Conservation (phyloP, 768 basidiomycete species). For the Asterophora parasitica region DNA sequence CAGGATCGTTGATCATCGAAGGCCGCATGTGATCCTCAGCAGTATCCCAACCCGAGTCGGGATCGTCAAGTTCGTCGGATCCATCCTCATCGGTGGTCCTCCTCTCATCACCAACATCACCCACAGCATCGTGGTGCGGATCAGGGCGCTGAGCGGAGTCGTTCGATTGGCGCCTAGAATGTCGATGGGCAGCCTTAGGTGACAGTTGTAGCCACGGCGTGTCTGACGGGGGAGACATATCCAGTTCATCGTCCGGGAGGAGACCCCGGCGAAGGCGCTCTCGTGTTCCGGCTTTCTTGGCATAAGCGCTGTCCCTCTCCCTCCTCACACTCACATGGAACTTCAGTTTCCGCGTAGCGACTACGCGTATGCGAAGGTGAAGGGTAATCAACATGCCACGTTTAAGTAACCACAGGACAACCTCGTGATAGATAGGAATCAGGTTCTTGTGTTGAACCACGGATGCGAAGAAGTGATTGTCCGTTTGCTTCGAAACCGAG, state of each 20-base stretch:
- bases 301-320: slow-evolving; percentile 34
- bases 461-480: slow-evolving; percentile 76
- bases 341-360: slow-evolving; percentile 77
- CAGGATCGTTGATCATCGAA: slow-evolving; percentile 80
- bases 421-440: slow-evolving; percentile 69
- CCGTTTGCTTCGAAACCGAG: slow-evolving; percentile 54
- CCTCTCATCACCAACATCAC: slow-evolving; percentile 26
- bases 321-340: slow-evolving; percentile 62
- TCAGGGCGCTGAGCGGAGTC: slow-evolving; percentile 39
- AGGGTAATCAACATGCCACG: slow-evolving; percentile 80
- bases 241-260: slow-evolving; percentile 16
- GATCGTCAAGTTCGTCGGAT: slow-evolving; percentile 37
- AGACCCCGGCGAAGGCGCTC: slow-evolving; percentile 15
- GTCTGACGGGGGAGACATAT: slow-evolving; percentile 18
- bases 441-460: slow-evolving; percentile 67
- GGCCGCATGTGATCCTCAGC: slow-evolving; percentile 44
- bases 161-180: slow-evolving; percentile 40
- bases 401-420: slow-evolving; percentile 89
- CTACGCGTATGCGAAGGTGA: slow-evolving; percentile 80
- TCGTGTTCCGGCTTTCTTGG: slow-evolving; percentile 19
- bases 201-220: slow-evolving; percentile 51
- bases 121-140: slow-evolving; percentile 27
- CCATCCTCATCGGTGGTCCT: slow-evolving; percentile 40
- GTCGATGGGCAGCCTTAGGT: slow-evolving; percentile 45
- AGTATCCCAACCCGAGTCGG: slow-evolving; percentile 43